Evolutionary conservation across 1,139 yeast genomes (phyloP), one percentile per base, ranked within the genome.

Genomic region (Sugiyamaella sp.): DNA sequence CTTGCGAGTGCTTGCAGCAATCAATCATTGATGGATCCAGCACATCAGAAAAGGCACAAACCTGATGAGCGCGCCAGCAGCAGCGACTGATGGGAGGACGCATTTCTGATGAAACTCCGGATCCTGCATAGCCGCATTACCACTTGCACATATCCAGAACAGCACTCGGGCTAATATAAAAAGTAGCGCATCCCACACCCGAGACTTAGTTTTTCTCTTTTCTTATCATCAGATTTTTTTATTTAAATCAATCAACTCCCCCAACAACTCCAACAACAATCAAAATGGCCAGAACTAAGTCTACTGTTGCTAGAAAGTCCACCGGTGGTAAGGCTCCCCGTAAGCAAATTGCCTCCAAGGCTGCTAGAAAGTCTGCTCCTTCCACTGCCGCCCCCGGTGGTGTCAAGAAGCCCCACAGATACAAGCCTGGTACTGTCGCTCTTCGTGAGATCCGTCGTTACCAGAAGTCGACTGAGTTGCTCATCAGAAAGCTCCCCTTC

Each of bases 311-410:
- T 73, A 89, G 97, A 86, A 90, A 90, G 80, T 89, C 97, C 69
- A 89, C 97, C 72, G 97, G 97, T 86, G 98, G 98, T 81, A 91
- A 91, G 79, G 97, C 97, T 64, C 98, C 98, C 83, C 89, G 98
- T 86, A 91, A 91, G 82, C 97, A 90, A 80, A 84, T 91, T 73
- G 97, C 98, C 71, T 90, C 97, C 67, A 91, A 91, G 87, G 97
- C 97, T 70, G 97, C 98, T 68, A 87, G 98, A 85, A 91, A 91
- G 80, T 90, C 98, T 56, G 97, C 97, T 59, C 73, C 74, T 43
- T 19, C 55, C 14, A 60, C 70, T 51, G 58, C 71, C 54, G 81
- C 96, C 63, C 85, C 97, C 64, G 97, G 97, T 76, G 98, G 97
- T 85, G 97, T 91, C 75, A 91, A 91, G 91, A 91, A 91, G 84